These are phyloP conservation scores for Sporothrix pseudoabietina DNA, from an alignment of 2,329 filamentous ascomycete species.

Conservation along the genomic window DNA sequence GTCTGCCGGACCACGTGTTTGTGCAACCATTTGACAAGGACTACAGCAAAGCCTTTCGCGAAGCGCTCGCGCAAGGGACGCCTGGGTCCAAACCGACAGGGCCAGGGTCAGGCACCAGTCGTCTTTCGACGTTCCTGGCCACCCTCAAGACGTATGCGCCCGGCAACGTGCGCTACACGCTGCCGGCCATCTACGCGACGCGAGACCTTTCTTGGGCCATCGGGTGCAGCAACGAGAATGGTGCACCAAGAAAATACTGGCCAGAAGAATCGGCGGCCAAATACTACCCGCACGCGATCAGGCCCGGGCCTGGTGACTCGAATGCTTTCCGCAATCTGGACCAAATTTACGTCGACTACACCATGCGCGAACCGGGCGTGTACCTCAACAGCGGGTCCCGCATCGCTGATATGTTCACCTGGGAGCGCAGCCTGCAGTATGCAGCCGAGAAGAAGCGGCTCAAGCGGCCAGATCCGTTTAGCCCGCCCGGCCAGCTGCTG, in stretches of 20 bases:
- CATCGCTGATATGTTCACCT: neutral
- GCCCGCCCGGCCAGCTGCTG: conserved; percentile 47
- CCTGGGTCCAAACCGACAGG: too few relatives aligned
- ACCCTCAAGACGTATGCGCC: conserved; percentile 55
- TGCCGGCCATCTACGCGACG: conserved; percentile 57
- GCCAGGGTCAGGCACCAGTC: neutral
- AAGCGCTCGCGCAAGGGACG: conserved; percentile 41
- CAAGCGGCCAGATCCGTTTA: neutral
- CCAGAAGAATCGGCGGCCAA: neutral
- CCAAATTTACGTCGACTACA: neutral
- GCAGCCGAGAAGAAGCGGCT: neutral
- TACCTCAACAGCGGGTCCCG: neutral
- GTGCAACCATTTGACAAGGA: conserved; percentile 51
- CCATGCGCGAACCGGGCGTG: neutral
- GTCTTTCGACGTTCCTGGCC: conserved; percentile 41
- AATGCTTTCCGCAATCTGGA: too few relatives aligned
- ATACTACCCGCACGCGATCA: neutral
- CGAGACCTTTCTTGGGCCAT: conserved; percentile 41
- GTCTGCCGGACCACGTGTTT: conserved; percentile 47
- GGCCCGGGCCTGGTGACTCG: too few relatives aligned
- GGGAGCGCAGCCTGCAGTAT: conserved; percentile 28
- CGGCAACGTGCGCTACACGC: conserved; percentile 57
- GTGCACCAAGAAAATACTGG: conserved; percentile 32
- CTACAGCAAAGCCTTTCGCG: conserved; percentile 53
- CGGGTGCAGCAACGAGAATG: neutral